phyloP scores from a whole-genome alignment of 148 eudicot species.

The Vaccinium myrtillus region DNA sequence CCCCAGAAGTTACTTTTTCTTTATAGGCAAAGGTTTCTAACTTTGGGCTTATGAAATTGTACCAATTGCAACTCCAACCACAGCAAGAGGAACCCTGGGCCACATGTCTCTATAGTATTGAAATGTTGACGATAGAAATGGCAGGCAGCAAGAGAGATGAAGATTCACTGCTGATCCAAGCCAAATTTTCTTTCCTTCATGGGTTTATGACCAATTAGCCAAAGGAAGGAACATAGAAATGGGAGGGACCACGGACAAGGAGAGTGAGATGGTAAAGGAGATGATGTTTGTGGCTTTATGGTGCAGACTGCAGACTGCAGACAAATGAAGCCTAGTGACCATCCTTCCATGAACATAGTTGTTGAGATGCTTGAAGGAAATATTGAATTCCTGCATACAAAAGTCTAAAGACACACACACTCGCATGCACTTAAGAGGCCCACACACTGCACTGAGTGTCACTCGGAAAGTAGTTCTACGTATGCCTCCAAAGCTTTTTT shows the following conservation, averaged over 20 bases:
- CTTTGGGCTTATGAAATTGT: slow-evolving; percentile 9
- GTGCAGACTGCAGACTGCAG: slow-evolving; percentile 10
- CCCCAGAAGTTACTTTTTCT: background rate
- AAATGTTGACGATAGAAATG: too few species aligned
- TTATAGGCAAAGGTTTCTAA: slow-evolving; percentile 9
- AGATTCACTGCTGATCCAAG: background rate
- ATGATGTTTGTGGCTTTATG: background rate
- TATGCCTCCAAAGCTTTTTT: background rate
- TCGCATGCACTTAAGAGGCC: too few species aligned
- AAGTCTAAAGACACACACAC: too few species aligned
- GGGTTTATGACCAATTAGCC: background rate
- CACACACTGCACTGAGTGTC: too few species aligned
- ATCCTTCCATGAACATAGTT: slow-evolving; percentile 1
- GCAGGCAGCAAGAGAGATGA: background rate
- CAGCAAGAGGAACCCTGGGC: slow-evolving; percentile 11
- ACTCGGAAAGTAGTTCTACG: too few species aligned
- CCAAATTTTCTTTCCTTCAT: slow-evolving; percentile 2
- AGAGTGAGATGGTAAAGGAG: background rate
- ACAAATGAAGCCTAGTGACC: background rate
- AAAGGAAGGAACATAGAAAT: background rate
- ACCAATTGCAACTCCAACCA: background rate
- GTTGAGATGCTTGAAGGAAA: slow-evolving; percentile 6
- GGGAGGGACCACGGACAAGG: background rate
- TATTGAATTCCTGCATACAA: background rate
- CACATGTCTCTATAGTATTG: too few species aligned